Evolutionary conservation across 2,329 filamentous ascomycete species (phyloP).

Genomic region (Fusarium dlaminii): DNA sequence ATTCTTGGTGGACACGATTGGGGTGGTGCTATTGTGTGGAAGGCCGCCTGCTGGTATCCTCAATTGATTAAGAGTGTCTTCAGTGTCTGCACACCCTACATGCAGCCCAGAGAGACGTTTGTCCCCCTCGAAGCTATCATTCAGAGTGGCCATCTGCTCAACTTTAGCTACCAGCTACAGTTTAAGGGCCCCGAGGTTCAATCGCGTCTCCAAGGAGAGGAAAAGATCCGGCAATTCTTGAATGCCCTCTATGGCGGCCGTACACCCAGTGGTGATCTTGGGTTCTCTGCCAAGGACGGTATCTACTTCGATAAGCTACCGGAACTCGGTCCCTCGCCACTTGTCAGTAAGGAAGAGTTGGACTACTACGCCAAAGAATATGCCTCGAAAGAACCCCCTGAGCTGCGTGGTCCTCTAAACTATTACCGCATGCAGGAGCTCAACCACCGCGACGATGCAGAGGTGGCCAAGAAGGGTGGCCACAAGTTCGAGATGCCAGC

Average conservation of each 20-base stretch:
- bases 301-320: conserved; percentile 70
- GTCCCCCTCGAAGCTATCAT: conserved; percentile 69
- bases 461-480: conserved; percentile 66
- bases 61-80: conserved; percentile 79
- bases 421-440: conserved; percentile 83
- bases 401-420: conserved; percentile 82
- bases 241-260: conserved; percentile 75
- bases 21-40: conserved; percentile 83
- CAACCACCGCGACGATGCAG: conserved; percentile 80
- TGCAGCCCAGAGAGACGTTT: conserved; percentile 61
- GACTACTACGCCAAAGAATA: conserved; percentile 82
- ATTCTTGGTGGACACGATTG: conserved; percentile 94
- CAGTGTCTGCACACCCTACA: conserved; percentile 81
- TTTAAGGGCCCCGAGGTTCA: conserved; percentile 76
- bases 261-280: conserved; percentile 62
- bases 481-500: conserved; percentile 67
- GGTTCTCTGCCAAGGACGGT: conserved; percentile 70
- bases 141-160: conserved; percentile 63
- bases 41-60: conserved; percentile 77
- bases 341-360: conserved; percentile 75
- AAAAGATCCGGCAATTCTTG: conserved; percentile 75
- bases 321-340: conserved; percentile 62
- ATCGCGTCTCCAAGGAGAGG: conserved; percentile 62
- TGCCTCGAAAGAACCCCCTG: conserved; percentile 61
- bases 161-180: conserved; percentile 87